Percentiles rank a stretch among this genome's conserved stretches.
phyloP scores from a whole-genome alignment of 1,284 basidiomycete species.

The Boletus smithii region DNA sequence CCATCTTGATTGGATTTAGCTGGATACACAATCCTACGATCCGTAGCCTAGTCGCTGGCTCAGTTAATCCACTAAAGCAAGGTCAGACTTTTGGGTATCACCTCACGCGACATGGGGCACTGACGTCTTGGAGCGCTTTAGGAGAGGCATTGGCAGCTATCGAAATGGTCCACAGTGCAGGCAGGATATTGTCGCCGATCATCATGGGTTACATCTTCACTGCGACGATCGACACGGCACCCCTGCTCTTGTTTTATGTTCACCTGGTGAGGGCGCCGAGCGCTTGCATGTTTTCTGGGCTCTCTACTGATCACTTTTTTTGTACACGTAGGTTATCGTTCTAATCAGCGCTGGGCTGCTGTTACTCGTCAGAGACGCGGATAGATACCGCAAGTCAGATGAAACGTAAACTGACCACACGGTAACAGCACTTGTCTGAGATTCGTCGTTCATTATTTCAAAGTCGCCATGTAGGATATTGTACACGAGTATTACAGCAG shows the following conservation, averaged over 20 bases:
- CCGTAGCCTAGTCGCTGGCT: constrained; percentile 31
- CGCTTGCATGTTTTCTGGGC: background rate
- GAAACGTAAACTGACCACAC: background rate
- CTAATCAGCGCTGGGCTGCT: constrained; percentile 4
- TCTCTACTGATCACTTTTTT: background rate
- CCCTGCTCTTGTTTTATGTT: constrained; percentile 22
- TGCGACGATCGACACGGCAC: constrained; percentile 16
- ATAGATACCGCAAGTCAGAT: constrained; percentile 2
- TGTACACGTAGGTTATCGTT: constrained; percentile 5
- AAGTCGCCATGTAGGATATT: background rate
- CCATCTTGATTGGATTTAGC: constrained; percentile 20
- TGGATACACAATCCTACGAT: constrained; percentile 20
- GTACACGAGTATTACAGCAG: too few relatives aligned
- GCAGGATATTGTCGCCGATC: constrained; percentile 25
- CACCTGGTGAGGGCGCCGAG: constrained; percentile 15
- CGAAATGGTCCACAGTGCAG: constrained; percentile 32
- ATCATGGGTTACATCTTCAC: constrained; percentile 26
- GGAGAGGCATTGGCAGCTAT: constrained; percentile 34
- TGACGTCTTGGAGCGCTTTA: constrained; percentile 8
- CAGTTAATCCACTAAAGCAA: constrained; percentile 34
- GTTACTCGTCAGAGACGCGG: constrained; percentile 15
- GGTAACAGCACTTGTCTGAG: too few relatives aligned
- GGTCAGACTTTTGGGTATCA: constrained; percentile 15
- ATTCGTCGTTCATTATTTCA: background rate
- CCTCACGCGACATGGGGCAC: background rate